Evolutionary conservation across 441 rosid genomes (phyloP).

Genomic region (Pelargonium citronellum): DNA sequence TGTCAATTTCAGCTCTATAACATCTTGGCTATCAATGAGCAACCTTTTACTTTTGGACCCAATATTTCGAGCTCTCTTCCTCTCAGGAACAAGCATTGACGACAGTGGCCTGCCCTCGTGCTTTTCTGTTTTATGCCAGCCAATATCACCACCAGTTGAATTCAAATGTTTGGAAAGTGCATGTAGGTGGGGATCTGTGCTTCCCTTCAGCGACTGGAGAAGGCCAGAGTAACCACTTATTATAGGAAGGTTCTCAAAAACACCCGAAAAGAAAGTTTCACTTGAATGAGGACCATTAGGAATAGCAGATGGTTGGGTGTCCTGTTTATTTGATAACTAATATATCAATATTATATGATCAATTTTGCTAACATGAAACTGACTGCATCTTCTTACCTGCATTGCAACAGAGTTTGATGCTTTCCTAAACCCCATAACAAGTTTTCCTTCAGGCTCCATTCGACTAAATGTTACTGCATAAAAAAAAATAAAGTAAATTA

Average conservation of each 20-base stretch:
- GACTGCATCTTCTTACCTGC: conserved; percentile 40
- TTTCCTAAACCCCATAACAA: conserved; percentile 73
- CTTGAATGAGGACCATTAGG: conserved; percentile 38
- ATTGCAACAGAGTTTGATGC: conserved; percentile 45
- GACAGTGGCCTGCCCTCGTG: conserved; percentile 41
- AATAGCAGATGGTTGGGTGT: conserved; percentile 30
- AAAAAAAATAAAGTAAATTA: conserved; percentile 16
- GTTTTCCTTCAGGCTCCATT: conserved; percentile 72
- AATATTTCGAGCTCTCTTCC: conserved; percentile 58
- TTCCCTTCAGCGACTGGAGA: conserved; percentile 57
- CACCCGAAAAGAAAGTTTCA: conserved; percentile 45
- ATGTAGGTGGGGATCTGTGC: conserved; percentile 49
- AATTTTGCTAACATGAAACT: conserved; percentile 24
- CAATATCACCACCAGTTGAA: conserved; percentile 46
- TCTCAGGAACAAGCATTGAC: conserved; percentile 38
- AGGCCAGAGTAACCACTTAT: conserved; percentile 41
- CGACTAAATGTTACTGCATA: conserved; percentile 71
- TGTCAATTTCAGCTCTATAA: conserved; percentile 58
- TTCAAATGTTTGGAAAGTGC: conserved; percentile 53
- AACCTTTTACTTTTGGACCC: conserved; percentile 61
- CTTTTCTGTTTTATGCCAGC: conserved; percentile 54
- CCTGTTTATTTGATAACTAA: conserved; percentile 35
- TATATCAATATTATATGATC: conserved; percentile 28
- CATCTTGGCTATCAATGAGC: conserved; percentile 56
- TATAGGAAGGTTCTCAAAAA: conserved; percentile 38